Evolutionary conservation across 2,329 filamentous ascomycete genomes (phyloP).

Genomic region (Colletotrichum sp.): DNA sequence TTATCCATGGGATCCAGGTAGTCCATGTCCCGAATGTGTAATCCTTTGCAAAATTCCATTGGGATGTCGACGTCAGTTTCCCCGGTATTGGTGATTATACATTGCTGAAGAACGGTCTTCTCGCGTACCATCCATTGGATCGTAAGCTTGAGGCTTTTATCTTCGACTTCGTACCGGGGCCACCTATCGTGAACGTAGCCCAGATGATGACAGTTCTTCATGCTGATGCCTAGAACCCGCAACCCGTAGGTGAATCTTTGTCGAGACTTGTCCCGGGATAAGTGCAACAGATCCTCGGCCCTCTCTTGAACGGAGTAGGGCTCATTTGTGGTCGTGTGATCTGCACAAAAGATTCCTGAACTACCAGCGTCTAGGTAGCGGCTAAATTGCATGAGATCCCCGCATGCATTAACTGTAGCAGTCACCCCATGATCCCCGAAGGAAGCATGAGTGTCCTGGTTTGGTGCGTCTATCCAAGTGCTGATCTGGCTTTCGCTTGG

Average conservation of each 20-base stretch:
- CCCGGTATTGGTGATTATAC: neutral
- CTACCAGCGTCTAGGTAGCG: neutral
- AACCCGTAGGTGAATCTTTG: neutral
- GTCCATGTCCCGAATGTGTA: neutral
- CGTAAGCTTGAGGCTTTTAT: neutral
- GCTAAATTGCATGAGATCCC: neutral
- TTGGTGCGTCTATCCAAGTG: neutral
- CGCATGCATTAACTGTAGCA: neutral
- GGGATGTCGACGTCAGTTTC: accelerated
- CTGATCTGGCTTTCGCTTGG: neutral
- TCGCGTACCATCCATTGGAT: neutral
- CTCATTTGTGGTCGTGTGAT: neutral
- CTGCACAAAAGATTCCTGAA: neutral
- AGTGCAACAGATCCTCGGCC: accelerated
- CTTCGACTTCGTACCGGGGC: neutral
- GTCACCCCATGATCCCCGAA: neutral
- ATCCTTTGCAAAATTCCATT: neutral
- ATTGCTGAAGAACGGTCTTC: accelerated
- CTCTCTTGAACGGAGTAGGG: neutral
- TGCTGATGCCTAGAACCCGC: accelerated
- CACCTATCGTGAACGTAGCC: neutral
- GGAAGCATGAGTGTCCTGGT: neutral
- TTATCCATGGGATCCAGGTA: neutral
- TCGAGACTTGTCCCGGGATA: accelerated
- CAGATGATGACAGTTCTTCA: neutral